Evolutionary conservation across 1,139 yeast species (phyloP), one percentile per base, ranked within the genome.

Genomic region (Nakaseomyces nivariensis): DNA sequence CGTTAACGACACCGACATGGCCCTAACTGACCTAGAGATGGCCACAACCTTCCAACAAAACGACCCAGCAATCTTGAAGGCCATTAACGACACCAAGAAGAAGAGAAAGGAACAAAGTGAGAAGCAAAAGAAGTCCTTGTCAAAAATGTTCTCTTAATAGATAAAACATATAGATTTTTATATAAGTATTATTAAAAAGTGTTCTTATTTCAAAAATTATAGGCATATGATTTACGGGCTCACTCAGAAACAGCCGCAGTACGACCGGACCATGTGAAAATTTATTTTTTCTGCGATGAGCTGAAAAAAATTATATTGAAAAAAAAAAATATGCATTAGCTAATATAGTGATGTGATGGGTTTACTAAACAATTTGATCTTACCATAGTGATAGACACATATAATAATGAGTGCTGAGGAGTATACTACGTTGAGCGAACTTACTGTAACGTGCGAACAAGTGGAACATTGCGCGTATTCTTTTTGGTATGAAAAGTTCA

Each of bases 111-210:
- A 71, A 29, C 77, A 87, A 56, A 74, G 72, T 51, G 82, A 81
- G 46, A 82, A 82, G 64, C 89, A 89, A 66, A 85, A 82, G 72
- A 86, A 85, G 59, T 92, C 96, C 2, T 81, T 87, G 74, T 72
- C 94, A 48, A 89, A 87, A 67, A 85, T 90, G 73, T 90, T 90
- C 47, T 51, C 59, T 11, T 62, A 50, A 22, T 33, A 2, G 5
- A 33, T n/a, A 8, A 3, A 11, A 3, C 10, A 33, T 33, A 33
- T 33, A 33, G 36, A 29, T 6, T 7, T 29, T 29, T 7, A 29
- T 9, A 9, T 29, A 29, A 9, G 9, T 29, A 29, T 17, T 17
- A 17, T 17, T 17, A 17, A 17, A 17, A 17, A 17, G 22, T 17
- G 22, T 17, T 17, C 22, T 17, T 17, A 17, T 17, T 17, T 17